Percentiles rank a stretch among this genome's conserved stretches.
Evolutionary conservation across 805 yeast species (phyloP).

Genomic region (Soucietia sequanensis): DNA sequence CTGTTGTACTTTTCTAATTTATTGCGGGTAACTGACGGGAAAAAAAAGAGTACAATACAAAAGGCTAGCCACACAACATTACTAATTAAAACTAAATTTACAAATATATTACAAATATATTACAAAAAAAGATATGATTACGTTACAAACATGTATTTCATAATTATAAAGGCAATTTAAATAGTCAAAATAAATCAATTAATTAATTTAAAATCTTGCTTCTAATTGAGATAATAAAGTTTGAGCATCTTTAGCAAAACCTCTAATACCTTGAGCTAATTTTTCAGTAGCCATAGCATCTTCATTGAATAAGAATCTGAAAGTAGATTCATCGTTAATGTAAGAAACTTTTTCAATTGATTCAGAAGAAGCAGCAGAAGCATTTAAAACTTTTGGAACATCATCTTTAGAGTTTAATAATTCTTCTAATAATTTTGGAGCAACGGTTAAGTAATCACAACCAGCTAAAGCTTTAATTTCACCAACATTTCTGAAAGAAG

Average conservation of each 20-base stretch:
- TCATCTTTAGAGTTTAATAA: conserved; percentile 72
- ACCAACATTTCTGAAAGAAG: conserved; percentile 96
- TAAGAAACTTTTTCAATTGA: conserved; percentile 69
- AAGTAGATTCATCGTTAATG: conserved; percentile 81
- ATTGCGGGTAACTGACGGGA: no score
- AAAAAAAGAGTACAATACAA: no score
- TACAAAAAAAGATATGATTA: background rate
- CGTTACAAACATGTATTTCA: conserved; percentile 2
- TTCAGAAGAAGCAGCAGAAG: conserved; percentile 54
- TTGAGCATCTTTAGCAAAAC: conserved; percentile 89
- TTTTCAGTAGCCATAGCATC: conserved; percentile 99
- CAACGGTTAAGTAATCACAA: conserved; percentile 91
- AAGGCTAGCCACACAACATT: no score
- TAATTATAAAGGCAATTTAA: no score
- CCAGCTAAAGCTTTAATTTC: conserved; percentile 98
- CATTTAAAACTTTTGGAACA: conserved; percentile 81
- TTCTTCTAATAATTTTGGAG: conserved; percentile 90
- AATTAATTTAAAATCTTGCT: conserved; percentile 50
- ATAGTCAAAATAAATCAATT: no score
- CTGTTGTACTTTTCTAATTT: no score
- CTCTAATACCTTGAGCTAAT: conserved; percentile 96
- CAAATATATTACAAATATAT: no score
- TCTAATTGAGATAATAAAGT: conserved; percentile 70
- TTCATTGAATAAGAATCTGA: conserved; percentile 90
- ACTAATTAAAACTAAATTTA: no score